A percentile compares a stretch with the other conserved stretches of the same genome.
Conservation (phyloP, 495 filamentous ascomycete species). For the Peziza echinospora region DNA sequence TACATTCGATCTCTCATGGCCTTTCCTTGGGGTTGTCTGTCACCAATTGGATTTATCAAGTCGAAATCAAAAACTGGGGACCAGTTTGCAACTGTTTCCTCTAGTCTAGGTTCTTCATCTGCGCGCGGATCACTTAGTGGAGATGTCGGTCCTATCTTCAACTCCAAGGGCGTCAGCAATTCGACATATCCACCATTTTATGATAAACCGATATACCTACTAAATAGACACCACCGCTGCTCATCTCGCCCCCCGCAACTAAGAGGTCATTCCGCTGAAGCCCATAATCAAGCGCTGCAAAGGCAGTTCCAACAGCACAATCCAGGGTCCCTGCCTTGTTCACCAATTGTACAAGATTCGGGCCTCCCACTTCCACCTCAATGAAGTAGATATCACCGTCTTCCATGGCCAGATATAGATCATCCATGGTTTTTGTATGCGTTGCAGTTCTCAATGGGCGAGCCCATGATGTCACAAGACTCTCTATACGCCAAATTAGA, state of each 20-base stretch:
- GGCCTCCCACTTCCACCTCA: slow-evolving; percentile 34
- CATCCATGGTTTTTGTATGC: slow-evolving; percentile 39
- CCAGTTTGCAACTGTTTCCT: slow-evolving; percentile 59
- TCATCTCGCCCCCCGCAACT: slow-evolving; percentile 56
- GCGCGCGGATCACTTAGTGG: background rate
- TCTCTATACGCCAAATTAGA: slow-evolving; percentile 10
- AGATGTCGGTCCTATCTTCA: slow-evolving; percentile 18
- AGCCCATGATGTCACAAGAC: slow-evolving; percentile 40
- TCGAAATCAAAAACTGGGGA: slow-evolving; percentile 54
- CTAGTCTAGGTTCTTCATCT: slow-evolving; percentile 23
- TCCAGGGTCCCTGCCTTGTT: slow-evolving; percentile 36
- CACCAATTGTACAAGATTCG: slow-evolving; percentile 25
- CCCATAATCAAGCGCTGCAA: slow-evolving; percentile 34
- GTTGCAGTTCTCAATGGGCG: slow-evolving; percentile 39
- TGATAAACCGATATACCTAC: slow-evolving; percentile 33
- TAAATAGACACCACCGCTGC: slow-evolving; percentile 57
- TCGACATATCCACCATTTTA: too few relatives aligned
- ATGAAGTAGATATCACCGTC: slow-evolving; percentile 53
- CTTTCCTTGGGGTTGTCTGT: slow-evolving; percentile 9
- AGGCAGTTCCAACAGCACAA: slow-evolving; percentile 41
- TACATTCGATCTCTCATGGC: slow-evolving; percentile 30
- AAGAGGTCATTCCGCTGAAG: slow-evolving; percentile 45
- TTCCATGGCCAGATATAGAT: slow-evolving; percentile 58
- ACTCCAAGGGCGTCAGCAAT: slow-evolving; percentile 16
- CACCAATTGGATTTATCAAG: slow-evolving; percentile 13